Percentiles rank a stretch among this genome's conserved stretches.
These are phyloP conservation scores for Rhodotorula sp. DNA, from an alignment of 1,284 basidiomycete genomes.

Conservation along the genomic window DNA sequence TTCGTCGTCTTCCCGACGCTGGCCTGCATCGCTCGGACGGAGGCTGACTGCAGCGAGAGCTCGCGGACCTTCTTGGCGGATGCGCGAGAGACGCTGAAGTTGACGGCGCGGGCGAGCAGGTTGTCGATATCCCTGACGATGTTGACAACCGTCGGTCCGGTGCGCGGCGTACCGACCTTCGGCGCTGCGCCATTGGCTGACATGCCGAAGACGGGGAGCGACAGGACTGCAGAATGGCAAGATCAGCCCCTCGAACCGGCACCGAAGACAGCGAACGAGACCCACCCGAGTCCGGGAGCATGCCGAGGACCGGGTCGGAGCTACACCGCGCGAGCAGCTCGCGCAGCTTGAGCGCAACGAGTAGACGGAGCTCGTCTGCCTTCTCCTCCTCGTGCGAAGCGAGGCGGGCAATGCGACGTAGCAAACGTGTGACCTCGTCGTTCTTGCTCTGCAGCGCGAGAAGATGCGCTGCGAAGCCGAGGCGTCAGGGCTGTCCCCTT, in stretches of 20 bases:
- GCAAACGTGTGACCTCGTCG: conserved; percentile 5
- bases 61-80: conserved; percentile 31
- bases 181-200: conserved; percentile 2
- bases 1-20: conserved; percentile 64
- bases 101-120: conserved; percentile 27
- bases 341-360: conserved; percentile 47
- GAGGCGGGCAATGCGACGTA: conserved; percentile 17
- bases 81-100: conserved; percentile 25
- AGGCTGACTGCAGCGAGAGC: conserved; percentile 49
- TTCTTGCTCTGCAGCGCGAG: conserved; percentile 14
- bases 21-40: conserved; percentile 71
- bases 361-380: conserved; percentile 60
- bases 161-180: conserved; percentile 29
- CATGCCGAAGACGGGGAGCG: conserved; percentile 32
- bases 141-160: conserved; percentile 24
- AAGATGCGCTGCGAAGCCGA: conserved; percentile 1
- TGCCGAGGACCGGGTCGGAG: conserved; percentile 47
- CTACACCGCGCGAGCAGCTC: conserved; percentile 43
- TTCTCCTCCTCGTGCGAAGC: conserved; percentile 52
- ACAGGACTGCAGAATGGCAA: conserved; percentile 25
- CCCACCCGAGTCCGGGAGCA: conserved; percentile 46
- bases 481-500: background rate
- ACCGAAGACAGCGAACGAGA: background rate
- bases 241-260: background rate
- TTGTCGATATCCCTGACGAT: conserved; percentile 33